Evolutionary conservation across 495 filamentous ascomycete genomes (phyloP).

Genomic region (Pseudotulostoma volvatum): DNA sequence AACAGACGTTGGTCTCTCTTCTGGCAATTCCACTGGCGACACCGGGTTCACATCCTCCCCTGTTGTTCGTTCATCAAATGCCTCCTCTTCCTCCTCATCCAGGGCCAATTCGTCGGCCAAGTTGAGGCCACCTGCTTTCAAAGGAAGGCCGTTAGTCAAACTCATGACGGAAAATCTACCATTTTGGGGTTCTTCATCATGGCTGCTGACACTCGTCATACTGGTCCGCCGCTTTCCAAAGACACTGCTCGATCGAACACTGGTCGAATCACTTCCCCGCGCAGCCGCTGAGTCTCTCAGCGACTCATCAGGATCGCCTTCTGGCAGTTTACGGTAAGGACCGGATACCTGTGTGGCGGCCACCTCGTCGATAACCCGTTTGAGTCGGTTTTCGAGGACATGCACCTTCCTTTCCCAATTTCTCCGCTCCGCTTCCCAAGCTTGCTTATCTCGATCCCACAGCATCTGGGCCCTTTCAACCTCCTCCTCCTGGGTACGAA

Average conservation of each 20-base stretch:
- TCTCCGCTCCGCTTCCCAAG: conserved; percentile 67
- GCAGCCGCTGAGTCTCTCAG: conserved; percentile 22
- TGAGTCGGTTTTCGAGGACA: conserved; percentile 72
- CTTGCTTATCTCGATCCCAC: conserved; percentile 68
- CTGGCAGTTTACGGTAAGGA: conserved; percentile 10
- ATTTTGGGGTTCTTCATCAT: conserved; percentile 23
- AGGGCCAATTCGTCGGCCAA: conserved; percentile 83
- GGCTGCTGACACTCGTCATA: conserved; percentile 43
- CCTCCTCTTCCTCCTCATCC: conserved; percentile 54
- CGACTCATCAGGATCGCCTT: conserved; percentile 10
- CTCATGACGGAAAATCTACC: conserved; percentile 51
- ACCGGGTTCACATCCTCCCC: conserved; percentile 17
- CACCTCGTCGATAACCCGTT: conserved; percentile 69
- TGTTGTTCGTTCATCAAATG: conserved; percentile 15
- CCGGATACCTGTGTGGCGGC: conserved; percentile 50
- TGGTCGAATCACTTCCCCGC: conserved; percentile 51
- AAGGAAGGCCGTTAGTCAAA: conserved; percentile 32
- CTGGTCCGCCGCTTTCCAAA: conserved; percentile 32
- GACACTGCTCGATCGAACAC: conserved; percentile 60
- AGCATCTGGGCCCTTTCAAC: conserved; percentile 54
- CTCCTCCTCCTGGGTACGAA: conserved; percentile 72
- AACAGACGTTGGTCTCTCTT: conserved; percentile 30
- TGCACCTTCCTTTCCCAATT: conserved; percentile 70
- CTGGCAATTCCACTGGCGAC: conserved; percentile 28
- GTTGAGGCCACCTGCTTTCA: conserved; percentile 49